A percentile compares a stretch with the other conserved stretches of the same genome.
Evolutionary conservation across 257 asterid genomes (phyloP).

Genomic region (Salvia miltiorrhiza): DNA sequence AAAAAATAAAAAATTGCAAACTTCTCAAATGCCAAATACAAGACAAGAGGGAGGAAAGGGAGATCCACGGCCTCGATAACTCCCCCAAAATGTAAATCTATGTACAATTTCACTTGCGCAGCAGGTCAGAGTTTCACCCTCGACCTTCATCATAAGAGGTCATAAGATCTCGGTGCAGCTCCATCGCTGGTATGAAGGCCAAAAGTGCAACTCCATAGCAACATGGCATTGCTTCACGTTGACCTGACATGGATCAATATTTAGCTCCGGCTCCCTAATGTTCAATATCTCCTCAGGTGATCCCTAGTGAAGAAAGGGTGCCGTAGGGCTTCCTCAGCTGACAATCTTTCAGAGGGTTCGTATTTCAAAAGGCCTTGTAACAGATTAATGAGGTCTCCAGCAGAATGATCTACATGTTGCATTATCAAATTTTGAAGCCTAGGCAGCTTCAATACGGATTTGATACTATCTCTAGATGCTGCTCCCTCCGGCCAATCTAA

Average conservation of each 20-base stretch:
- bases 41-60: background rate
- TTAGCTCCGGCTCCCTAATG: background rate
- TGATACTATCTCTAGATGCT: constrained; percentile 73
- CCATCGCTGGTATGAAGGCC: background rate
- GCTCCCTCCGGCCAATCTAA: constrained; percentile 94
- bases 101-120: background rate
- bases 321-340: constrained; percentile 68
- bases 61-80: background rate
- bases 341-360: constrained; percentile 69
- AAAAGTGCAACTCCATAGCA: background rate
- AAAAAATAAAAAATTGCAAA: background rate
- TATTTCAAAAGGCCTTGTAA: constrained; percentile 79
- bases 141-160: no score
- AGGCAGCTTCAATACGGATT: constrained; percentile 65
- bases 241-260: constrained; percentile 9
- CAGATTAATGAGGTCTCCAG: constrained; percentile 75
- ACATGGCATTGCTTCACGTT: constrained; percentile 17
- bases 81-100: background rate
- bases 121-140: background rate
- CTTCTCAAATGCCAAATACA: background rate
- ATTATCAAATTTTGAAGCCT: constrained; percentile 79
- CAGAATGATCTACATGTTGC: constrained; percentile 96
- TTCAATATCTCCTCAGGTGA: constrained; percentile 39
- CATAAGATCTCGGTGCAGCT: background rate
- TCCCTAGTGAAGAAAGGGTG: constrained; percentile 77